A percentile compares a stretch with the other conserved stretches of the same genome.
phyloP scores from a whole-genome alignment of 2,329 filamentous ascomycete genomes.

The Hymenoscyphus scutula region DNA sequence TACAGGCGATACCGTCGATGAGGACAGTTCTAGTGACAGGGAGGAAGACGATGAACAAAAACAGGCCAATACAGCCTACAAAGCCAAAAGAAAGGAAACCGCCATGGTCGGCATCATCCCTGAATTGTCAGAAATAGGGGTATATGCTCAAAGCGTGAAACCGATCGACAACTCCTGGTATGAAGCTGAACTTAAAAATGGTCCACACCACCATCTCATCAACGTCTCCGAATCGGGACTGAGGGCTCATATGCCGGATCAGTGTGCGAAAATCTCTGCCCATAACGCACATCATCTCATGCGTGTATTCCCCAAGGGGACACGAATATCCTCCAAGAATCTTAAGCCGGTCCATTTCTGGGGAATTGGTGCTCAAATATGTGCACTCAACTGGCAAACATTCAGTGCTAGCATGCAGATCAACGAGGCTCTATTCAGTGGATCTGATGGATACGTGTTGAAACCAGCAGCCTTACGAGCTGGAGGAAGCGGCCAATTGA shows the following conservation, averaged over 20 bases:
- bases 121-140: slow-evolving; percentile 62
- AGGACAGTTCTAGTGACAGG: slow-evolving; percentile 42
- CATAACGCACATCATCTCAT: slow-evolving; percentile 68
- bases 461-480: slow-evolving; percentile 60
- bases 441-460: slow-evolving; percentile 63
- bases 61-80: slow-evolving; percentile 51
- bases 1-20: slow-evolving; percentile 46
- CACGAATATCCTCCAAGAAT: slow-evolving; percentile 64
- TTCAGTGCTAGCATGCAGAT: slow-evolving; percentile 65
- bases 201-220: slow-evolving; percentile 64
- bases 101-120: slow-evolving; percentile 55
- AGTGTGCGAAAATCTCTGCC: slow-evolving; percentile 48
- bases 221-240: slow-evolving; percentile 66
- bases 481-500: slow-evolving; percentile 51
- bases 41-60: slow-evolving; percentile 45
- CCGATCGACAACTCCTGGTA: slow-evolving; percentile 66
- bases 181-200: slow-evolving; percentile 45
- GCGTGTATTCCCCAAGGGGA: slow-evolving; percentile 68
- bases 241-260: slow-evolving; percentile 47
- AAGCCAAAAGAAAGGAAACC: slow-evolving; percentile 48
- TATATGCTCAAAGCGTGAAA: slow-evolving; percentile 70
- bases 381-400: slow-evolving; percentile 68
- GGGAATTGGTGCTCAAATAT: slow-evolving; percentile 66
- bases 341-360: slow-evolving; percentile 63
- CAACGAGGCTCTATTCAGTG: slow-evolving; percentile 65